Conservation (phyloP, 495 filamentous ascomycete species). For the Melanomma pulvis-pyrius region DNA sequence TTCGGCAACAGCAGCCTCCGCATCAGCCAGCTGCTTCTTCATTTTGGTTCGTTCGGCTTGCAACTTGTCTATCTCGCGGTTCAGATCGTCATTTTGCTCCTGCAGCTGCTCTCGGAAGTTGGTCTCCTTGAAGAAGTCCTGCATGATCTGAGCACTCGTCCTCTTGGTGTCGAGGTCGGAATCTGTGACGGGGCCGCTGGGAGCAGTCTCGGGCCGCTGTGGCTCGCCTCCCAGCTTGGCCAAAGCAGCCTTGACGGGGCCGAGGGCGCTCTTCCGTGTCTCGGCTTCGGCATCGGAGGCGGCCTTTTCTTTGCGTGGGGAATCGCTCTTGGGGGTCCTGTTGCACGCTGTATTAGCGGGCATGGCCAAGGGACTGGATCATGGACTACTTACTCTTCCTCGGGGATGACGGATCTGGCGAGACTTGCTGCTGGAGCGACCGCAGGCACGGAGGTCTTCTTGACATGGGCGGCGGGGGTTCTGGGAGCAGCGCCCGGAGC, state of each 20-base stretch:
- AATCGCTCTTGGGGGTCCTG: constrained; percentile 11
- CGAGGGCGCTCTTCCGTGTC: constrained; percentile 11
- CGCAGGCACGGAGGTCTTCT: constrained; percentile 28
- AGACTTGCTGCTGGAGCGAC: constrained; percentile 4
- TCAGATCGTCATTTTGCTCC: constrained; percentile 24
- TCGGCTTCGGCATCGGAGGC: constrained; percentile 34
- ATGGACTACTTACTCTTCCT: constrained; percentile 27
- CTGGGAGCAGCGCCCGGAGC: constrained; percentile 15
- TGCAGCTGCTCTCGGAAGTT: constrained; percentile 30
- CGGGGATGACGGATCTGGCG: background rate
- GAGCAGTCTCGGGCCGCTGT: constrained; percentile 27
- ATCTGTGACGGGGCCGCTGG: constrained; percentile 25
- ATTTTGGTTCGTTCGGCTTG: constrained; percentile 26
- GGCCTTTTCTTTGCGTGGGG: constrained; percentile 23
- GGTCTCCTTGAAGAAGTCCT: constrained; percentile 39
- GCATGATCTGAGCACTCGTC: constrained; percentile 32
- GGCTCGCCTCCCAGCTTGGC: constrained; percentile 15
- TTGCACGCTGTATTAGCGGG: constrained; percentile 4
- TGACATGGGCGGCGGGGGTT: constrained; percentile 18
- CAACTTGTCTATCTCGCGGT: constrained; percentile 26
- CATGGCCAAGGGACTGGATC: background rate
- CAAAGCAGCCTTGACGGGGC: constrained; percentile 18
- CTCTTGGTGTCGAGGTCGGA: constrained; percentile 21
- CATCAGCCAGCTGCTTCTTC: constrained; percentile 29
- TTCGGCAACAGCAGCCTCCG: constrained; percentile 25